These are phyloP conservation scores for Phytophthora sp. DNA, from an alignment of 352 stramenopile genomes.

Conservation along the genomic window DNA sequence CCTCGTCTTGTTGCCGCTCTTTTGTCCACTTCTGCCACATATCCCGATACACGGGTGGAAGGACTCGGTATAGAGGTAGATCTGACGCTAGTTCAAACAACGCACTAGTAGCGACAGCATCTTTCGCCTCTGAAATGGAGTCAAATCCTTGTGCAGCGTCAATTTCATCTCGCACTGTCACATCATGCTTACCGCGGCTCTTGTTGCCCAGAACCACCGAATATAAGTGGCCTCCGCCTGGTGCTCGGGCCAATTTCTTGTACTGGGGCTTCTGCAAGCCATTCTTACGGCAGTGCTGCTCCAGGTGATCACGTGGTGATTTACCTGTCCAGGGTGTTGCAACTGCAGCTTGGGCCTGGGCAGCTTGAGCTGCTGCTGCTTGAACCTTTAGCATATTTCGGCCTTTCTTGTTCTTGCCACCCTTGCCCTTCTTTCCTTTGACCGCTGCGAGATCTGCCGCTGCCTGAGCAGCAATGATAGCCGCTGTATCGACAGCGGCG, in stretches of 20 bases:
- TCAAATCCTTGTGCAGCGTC: conserved; percentile 51
- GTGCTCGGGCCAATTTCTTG: conserved; percentile 45
- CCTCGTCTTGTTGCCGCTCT: conserved; percentile 41
- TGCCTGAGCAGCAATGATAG: conserved; percentile 28
- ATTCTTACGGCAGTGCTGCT: conserved; percentile 90
- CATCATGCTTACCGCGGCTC: conserved; percentile 43
- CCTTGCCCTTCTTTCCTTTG: conserved; percentile 44
- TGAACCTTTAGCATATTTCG: conserved; percentile 34
- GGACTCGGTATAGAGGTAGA: conserved; percentile 88
- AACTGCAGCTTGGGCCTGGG: conserved; percentile 20
- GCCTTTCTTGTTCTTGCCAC: conserved; percentile 40
- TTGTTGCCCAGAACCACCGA: conserved; percentile 59
- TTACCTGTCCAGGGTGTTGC: conserved; percentile 67
- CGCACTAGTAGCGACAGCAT: conserved; percentile 78
- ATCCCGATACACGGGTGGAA: conserved; percentile 87
- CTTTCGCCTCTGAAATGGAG: conserved; percentile 76
- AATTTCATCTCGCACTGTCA: conserved; percentile 42
- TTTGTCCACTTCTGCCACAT: conserved; percentile 87
- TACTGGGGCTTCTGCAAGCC: conserved; percentile 84
- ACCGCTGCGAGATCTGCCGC: conserved; percentile 19
- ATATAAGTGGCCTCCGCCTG: conserved; percentile 50
- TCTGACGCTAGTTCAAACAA: conserved; percentile 89
- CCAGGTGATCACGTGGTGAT: conserved; percentile 88
- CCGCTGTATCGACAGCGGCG: conserved; percentile 28
- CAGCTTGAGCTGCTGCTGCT: conserved; percentile 23